phyloP scores from a whole-genome alignment of 805 yeast genomes.

The Barnettozyma populi region DNA sequence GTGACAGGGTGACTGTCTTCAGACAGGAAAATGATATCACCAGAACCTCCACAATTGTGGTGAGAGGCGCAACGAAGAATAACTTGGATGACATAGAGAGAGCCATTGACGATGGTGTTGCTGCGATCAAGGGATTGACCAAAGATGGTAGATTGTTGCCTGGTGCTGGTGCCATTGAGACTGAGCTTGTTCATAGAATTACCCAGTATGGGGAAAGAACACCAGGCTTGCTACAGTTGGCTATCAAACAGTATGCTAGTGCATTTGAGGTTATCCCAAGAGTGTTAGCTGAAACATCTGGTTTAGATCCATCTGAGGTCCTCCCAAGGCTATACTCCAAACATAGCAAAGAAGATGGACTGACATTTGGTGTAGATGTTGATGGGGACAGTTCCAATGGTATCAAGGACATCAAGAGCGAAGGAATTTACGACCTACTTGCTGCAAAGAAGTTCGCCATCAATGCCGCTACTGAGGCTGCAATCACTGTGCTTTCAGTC shows the following conservation, averaged over 20 bases:
- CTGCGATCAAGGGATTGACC: slow-evolving; percentile 82
- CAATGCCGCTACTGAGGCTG: slow-evolving; percentile 92
- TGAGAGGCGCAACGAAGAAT: slow-evolving; percentile 96
- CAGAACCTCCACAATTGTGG: slow-evolving; percentile 85
- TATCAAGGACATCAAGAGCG: slow-evolving; percentile 61
- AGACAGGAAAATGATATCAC: slow-evolving; percentile 63
- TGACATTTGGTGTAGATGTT: slow-evolving; percentile 64
- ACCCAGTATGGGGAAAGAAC: slow-evolving; percentile 88
- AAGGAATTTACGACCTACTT: slow-evolving; percentile 73
- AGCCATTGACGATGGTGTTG: slow-evolving; percentile 95
- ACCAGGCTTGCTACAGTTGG: slow-evolving; percentile 87
- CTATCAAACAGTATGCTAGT: slow-evolving; percentile 88
- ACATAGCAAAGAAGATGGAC: slow-evolving; percentile 48
- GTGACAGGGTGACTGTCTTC: slow-evolving; percentile 93
- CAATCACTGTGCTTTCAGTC: slow-evolving; percentile 81
- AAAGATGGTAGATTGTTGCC: slow-evolving; percentile 79
- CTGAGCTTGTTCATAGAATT: slow-evolving; percentile 74
- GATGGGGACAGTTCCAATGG: slow-evolving; percentile 69
- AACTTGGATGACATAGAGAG: slow-evolving; percentile 92
- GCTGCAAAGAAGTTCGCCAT: slow-evolving; percentile 82
- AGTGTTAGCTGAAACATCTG: slow-evolving; percentile 90
- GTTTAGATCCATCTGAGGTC: slow-evolving; percentile 85
- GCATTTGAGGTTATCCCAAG: slow-evolving; percentile 95
- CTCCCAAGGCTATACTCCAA: slow-evolving; percentile 85
- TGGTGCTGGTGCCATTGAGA: slow-evolving; percentile 96